Conservation (phyloP, 345 rosid genomes). For the Eucalyptus coolabah region DNA sequence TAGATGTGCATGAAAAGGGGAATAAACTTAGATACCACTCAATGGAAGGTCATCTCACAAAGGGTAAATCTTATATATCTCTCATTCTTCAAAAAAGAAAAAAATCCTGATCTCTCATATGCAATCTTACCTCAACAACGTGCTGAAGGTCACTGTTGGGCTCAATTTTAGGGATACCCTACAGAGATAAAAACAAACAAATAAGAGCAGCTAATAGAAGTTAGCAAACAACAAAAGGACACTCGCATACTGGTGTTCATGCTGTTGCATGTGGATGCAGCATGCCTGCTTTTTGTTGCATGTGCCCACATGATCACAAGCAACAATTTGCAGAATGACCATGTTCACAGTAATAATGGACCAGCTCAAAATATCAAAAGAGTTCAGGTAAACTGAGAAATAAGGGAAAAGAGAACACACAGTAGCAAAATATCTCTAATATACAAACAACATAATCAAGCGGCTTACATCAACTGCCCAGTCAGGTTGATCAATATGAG, state of each 20-base stretch:
- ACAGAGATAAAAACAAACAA: background rate
- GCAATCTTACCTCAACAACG: constrained; percentile 57
- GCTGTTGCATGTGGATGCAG: background rate
- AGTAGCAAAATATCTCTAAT: background rate
- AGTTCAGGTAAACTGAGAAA: background rate
- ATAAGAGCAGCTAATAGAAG: background rate
- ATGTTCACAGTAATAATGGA: background rate
- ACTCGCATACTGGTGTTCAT: background rate
- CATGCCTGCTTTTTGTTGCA: background rate
- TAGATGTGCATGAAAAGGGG: background rate
- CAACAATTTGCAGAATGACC: background rate
- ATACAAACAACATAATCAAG: background rate
- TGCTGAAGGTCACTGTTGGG: constrained; percentile 83
- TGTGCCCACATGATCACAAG: background rate
- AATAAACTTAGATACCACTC: background rate
- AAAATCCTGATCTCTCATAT: background rate
- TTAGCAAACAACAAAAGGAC: background rate
- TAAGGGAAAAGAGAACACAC: background rate
- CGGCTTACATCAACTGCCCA: constrained; percentile 89
- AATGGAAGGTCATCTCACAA: background rate
- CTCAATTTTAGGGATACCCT: constrained; percentile 87
- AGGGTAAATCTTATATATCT: background rate
- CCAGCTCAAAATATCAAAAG: background rate
- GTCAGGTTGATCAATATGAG: constrained; percentile 62
- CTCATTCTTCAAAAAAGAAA: background rate